These are phyloP conservation scores for Hura crepitans DNA, from an alignment of 441 rosid species.

Conservation along the genomic window DNA sequence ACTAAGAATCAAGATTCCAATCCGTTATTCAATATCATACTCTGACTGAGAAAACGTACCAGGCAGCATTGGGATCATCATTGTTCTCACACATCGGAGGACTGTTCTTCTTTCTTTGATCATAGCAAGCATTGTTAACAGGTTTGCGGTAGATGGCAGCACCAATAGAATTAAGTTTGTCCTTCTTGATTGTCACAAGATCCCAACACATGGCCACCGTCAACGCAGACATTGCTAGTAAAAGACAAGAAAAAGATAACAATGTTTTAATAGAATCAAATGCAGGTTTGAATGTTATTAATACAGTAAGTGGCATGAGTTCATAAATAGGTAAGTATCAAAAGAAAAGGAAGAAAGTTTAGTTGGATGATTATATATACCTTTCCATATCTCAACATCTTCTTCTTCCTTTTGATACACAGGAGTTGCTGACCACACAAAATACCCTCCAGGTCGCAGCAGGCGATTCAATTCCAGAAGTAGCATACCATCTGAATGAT, in stretches of 20 bases:
- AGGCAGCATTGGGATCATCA: slow-evolving; percentile 86
- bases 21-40: too few relatives aligned
- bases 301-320: not conserved
- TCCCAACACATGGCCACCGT: slow-evolving; percentile 84
- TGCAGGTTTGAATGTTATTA: not conserved
- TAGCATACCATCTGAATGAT: slow-evolving; percentile 53
- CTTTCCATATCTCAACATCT: slow-evolving; percentile 81
- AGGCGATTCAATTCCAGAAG: slow-evolving; percentile 81
- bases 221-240: slow-evolving; percentile 62
- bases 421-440: slow-evolving; percentile 96
- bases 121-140: slow-evolving; percentile 65
- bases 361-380: slow-evolving; percentile 28
- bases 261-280: slow-evolving; percentile 13
- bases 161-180: slow-evolving; percentile 62
- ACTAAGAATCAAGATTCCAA: not conserved
- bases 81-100: slow-evolving; percentile 73
- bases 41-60: slow-evolving; percentile 53
- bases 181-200: slow-evolving; percentile 73
- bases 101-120: slow-evolving; percentile 49
- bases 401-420: slow-evolving; percentile 72
- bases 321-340: not conserved
- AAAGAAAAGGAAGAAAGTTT: not conserved
- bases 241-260: not conserved
- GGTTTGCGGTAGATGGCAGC: slow-evolving; percentile 85
- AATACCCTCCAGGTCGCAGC: slow-evolving; percentile 83